Conservation (phyloP, 345 rosid genomes). For the Rubroshorea leprosula region DNA sequence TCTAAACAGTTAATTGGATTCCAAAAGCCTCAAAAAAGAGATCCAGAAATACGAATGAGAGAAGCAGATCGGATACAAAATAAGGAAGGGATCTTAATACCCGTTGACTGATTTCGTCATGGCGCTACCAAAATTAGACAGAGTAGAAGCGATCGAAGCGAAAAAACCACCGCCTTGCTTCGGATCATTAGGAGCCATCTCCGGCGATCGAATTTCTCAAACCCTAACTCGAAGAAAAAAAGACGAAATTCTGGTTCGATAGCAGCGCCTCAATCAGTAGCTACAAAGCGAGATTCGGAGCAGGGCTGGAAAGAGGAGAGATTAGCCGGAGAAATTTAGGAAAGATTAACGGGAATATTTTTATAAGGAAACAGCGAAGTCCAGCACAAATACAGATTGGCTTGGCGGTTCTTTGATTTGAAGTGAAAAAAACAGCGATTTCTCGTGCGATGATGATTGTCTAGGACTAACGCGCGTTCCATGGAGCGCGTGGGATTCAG, state of each 20-base stretch:
- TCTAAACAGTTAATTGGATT: background rate
- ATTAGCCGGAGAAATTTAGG: background rate
- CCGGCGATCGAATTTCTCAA: background rate
- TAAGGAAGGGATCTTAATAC: constrained; percentile 35
- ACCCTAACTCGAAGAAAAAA: background rate
- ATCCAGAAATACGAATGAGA: background rate
- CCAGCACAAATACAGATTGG: constrained; percentile 8
- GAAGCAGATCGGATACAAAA: background rate
- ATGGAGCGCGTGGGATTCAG: background rate
- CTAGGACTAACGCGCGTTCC: background rate
- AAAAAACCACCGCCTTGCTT: constrained; percentile 74
- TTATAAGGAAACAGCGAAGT: constrained; percentile 9
- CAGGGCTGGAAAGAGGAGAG: background rate
- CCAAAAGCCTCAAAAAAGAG: background rate
- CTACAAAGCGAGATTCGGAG: background rate
- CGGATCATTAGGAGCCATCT: constrained; percentile 75
- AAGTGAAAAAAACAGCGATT: background rate
- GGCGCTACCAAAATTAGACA: constrained; percentile 66
- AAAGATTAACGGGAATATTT: background rate
- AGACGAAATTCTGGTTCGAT: background rate
- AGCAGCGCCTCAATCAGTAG: background rate
- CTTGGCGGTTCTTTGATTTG: constrained; percentile 17
- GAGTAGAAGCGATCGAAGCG: constrained; percentile 66
- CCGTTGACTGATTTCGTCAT: constrained; percentile 95
- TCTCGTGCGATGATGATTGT: background rate